phyloP scores from a whole-genome alignment of 1,284 basidiomycete genomes.

The Puccinia novopanici region DNA sequence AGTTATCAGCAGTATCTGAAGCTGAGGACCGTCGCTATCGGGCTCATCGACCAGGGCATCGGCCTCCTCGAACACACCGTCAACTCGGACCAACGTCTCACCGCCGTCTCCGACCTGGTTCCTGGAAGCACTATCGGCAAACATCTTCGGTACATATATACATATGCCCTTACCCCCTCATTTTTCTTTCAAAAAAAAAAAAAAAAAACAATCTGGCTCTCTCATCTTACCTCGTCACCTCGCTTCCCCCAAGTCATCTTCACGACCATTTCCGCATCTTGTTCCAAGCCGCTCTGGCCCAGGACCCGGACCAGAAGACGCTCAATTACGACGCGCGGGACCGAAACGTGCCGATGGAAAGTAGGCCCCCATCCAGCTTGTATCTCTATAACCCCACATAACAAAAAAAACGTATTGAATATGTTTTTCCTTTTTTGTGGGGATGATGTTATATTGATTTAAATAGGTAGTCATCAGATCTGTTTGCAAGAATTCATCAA shows the following conservation, averaged over 20 bases:
- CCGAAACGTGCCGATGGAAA: slow-evolving; percentile 26
- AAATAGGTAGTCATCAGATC: background rate
- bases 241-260: slow-evolving; percentile 5
- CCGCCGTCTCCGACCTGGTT: slow-evolving; percentile 6
- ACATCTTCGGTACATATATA: slow-evolving; percentile 37
- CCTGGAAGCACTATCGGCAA: slow-evolving; percentile 42
- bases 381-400: background rate
- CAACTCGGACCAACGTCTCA: background rate
- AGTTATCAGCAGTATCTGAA: background rate
- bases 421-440: background rate
- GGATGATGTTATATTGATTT: too few relatives aligned
- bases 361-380: slow-evolving; percentile 13
- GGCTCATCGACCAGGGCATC: slow-evolving; percentile 21
- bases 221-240: background rate
- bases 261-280: slow-evolving; percentile 32
- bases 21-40: background rate
- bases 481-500: slow-evolving; percentile 9
- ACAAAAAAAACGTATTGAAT: background rate
- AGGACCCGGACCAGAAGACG: background rate
- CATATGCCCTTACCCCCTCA: too few relatives aligned
- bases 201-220: too few relatives aligned
- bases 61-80: slow-evolving; percentile 15
- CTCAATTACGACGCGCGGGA: slow-evolving; percentile 18
- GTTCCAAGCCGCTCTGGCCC: background rate
- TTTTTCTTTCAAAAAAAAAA: too few relatives aligned